Base-by-base conservation (phyloP, 2,329 filamentous ascomycete genomes). In the Amphichorda felina region DNA sequence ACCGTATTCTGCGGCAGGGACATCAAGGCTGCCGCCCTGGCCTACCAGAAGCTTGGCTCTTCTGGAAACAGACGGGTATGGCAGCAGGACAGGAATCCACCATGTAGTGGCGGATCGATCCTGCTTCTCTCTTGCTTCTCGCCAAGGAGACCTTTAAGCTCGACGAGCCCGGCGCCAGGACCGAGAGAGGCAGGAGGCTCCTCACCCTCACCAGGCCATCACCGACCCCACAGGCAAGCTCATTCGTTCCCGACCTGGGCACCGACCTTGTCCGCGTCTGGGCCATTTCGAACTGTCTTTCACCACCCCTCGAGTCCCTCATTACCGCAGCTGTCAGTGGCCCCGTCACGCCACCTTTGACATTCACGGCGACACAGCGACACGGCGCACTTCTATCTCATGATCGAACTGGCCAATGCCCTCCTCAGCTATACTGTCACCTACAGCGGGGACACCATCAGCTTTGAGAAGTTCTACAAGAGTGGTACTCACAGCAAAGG, bases 201-300 rank as follows among this genome's bases (percentile, higher is more conserved):
- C 77, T 3, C 75, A 79, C 48, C 76, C 77, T 14, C 79, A 83
- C 53, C 59, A 79, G 48, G 67, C 71, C n/a, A 51, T 80, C 35
- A 50, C 79, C 24, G 79, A 84, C 49, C 79, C 79, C 6, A 79
- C 72, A 2, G 70, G 68, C 5, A 47, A 61, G n/a, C 84, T 70
- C 51, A 46, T 82, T 82, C 8, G 66, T 75, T 8, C 77, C 79
- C 2, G 80, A 84, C 45, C 63, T 87, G 5, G 75, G 79, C 28
- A 64, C 70, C 38, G 80, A 84, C 45, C 46, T 73, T 6, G 53
- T 83, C 33, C 74, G 71, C 42, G 55, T 60, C 38, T 83, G 72
- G 50, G 48, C 57, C 37, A n/a, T n/a, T n/a, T n/a, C n/a, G n/a
- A n/a, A n/a, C n/a, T n/a, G n/a, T n/a, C n/a, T n/a, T n/a, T n/a